Conservation (phyloP, 106 monocot genomes). For the Acanthochlamys bracteata region DNA sequence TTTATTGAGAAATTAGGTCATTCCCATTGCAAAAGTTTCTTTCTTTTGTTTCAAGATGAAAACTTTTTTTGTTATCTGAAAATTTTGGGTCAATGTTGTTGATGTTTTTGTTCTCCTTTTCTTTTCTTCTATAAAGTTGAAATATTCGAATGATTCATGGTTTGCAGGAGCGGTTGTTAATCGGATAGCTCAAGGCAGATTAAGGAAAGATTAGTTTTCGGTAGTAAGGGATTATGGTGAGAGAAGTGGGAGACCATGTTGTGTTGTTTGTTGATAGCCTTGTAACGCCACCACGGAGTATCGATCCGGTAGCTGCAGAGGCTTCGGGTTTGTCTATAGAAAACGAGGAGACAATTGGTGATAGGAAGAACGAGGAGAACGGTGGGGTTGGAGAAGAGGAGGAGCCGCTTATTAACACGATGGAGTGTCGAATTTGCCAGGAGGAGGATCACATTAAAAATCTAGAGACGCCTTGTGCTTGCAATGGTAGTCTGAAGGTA, state of each 20-base stretch:
- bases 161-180: neutral
- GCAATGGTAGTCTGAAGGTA: conserved; percentile 96
- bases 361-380: conserved; percentile 2
- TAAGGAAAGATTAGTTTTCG: neutral
- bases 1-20: too few relatives aligned
- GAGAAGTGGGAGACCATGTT: conserved; percentile 28
- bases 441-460: conserved; percentile 87
- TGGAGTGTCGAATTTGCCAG: conserved; percentile 94
- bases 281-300: conserved; percentile 2
- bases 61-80: too few relatives aligned
- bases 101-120: neutral
- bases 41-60: too few relatives aligned
- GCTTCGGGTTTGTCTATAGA: conserved; percentile 1
- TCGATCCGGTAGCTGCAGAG: neutral
- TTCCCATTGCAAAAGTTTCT: too few relatives aligned
- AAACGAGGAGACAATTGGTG: conserved; percentile 5
- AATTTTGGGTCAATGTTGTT: too few relatives aligned
- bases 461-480: conserved; percentile 80
- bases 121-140: neutral
- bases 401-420: conserved; percentile 57
- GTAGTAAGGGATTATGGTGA: neutral
- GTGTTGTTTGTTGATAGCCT: conserved; percentile 27
- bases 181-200: neutral
- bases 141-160: neutral
- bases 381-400: conserved; percentile 31